Percentiles rank a stretch among this genome's conserved stretches.
Evolutionary conservation across 768 basidiomycete species (phyloP).

Genomic region (Mycena olivaceomarginata): DNA sequence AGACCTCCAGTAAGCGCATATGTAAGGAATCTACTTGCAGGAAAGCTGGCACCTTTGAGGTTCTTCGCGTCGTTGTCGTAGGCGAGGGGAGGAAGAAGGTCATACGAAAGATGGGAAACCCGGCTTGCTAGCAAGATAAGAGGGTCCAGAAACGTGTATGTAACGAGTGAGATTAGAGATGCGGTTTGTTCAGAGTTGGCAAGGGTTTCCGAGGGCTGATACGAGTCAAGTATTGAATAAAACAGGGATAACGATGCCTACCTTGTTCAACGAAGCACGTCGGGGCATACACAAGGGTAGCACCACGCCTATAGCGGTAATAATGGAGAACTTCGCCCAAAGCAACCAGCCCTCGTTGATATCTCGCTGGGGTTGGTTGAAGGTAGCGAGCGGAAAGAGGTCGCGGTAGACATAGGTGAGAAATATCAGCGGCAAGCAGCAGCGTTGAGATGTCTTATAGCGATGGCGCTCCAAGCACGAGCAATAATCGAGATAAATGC

Average conservation of each 20-base stretch:
- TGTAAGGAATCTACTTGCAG: slow-evolving; percentile 2
- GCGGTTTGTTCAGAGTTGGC: slow-evolving; percentile 31
- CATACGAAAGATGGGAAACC: slow-evolving; percentile 30
- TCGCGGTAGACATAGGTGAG: slow-evolving; percentile 33
- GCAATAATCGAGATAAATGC: slow-evolving; percentile 12
- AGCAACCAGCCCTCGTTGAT: slow-evolving; percentile 26
- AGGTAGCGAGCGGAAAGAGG: slow-evolving; percentile 38
- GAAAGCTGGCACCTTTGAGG: slow-evolving; percentile 17
- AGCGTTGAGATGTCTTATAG: slow-evolving; percentile 21
- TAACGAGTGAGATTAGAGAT: slow-evolving; percentile 30
- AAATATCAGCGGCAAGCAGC: slow-evolving; percentile 14
- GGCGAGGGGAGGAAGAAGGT: slow-evolving; percentile 40
- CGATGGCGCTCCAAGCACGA: neutral
- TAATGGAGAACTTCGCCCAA: slow-evolving; percentile 15
- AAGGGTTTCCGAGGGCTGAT: neutral
- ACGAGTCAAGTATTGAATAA: neutral
- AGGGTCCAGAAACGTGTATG: slow-evolving; percentile 33
- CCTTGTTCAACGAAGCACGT: slow-evolving; percentile 6
- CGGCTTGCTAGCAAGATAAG: slow-evolving; percentile 20
- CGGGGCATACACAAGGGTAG: slow-evolving; percentile 4
- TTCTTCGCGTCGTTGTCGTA: slow-evolving; percentile 11
- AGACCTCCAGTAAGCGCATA: neutral
- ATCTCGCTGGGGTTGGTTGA: slow-evolving; percentile 16
- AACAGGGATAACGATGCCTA: neutral
- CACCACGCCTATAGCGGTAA: slow-evolving; percentile 12